phyloP scores from a whole-genome alignment of 164 flowering plant genomes.

The Magnolia officinalis region DNA sequence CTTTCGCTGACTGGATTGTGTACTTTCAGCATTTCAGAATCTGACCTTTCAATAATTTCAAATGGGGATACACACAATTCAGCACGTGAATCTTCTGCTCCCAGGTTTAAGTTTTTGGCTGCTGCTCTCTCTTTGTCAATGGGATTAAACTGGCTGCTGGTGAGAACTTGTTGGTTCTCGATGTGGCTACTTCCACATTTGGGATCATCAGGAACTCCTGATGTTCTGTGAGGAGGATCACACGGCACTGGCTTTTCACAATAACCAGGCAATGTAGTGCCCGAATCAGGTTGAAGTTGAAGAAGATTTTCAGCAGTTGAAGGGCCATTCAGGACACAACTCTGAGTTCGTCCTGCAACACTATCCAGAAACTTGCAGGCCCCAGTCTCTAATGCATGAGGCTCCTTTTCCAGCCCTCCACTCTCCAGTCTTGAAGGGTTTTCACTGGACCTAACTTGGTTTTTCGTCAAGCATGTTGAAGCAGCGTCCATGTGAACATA shows the following conservation, averaged over 20 bases:
- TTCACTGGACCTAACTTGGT: slow-evolving; percentile 3
- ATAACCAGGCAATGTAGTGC: not conserved
- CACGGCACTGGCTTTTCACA: not conserved
- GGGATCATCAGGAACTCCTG: slow-evolving; percentile 12
- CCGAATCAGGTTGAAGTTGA: not conserved
- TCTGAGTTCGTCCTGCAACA: not conserved
- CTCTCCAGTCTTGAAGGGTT: slow-evolving; percentile 1
- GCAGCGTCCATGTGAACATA: slow-evolving; percentile 49
- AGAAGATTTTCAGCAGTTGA: slow-evolving; percentile 15
- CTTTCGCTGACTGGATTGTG: not conserved
- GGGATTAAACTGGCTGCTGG: not conserved
- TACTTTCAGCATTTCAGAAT: slow-evolving; percentile 4
- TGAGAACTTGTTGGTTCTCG: slow-evolving; percentile 5
- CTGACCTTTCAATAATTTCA: slow-evolving; percentile 5
- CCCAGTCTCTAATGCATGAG: slow-evolving; percentile 7
- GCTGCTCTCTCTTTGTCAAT: slow-evolving; percentile 11
- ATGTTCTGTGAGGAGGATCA: slow-evolving; percentile 14
- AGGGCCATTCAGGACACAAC: slow-evolving; percentile 10
- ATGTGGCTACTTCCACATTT: slow-evolving; percentile 7
- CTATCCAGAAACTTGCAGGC: slow-evolving; percentile 12
- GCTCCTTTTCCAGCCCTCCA: slow-evolving; percentile 2
- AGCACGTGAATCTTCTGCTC: not conserved
- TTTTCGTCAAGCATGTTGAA: not conserved
- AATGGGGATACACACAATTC: slow-evolving; percentile 1
- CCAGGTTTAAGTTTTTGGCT: slow-evolving; percentile 3